A percentile compares a stretch with the other conserved stretches of the same genome.
These are phyloP conservation scores for Lasiodiplodia sp. DNA, from an alignment of 2,329 filamentous ascomycete species.

Conservation along the genomic window DNA sequence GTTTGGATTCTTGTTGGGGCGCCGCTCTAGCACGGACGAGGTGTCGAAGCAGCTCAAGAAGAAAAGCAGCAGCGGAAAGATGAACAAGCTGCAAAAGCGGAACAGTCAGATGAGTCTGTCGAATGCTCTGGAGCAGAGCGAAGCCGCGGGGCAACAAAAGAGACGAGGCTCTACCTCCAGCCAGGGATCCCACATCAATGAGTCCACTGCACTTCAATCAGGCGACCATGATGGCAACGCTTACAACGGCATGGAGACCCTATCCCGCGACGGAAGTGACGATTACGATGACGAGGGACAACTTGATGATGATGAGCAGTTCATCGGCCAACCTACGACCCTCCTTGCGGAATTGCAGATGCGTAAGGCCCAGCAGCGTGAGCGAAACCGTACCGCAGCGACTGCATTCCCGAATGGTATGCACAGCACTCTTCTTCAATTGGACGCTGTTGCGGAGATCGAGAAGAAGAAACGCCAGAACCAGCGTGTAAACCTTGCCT, in stretches of 20 bases:
- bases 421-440: conserved; percentile 86
- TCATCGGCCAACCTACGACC: conserved; percentile 81
- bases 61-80: conserved; percentile 43
- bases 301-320: conserved; percentile 43
- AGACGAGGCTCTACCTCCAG: conserved; percentile 16
- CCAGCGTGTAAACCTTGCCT: conserved; percentile 84
- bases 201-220: conserved; percentile 32
- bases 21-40: conserved; percentile 45
- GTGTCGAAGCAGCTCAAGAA: conserved; percentile 51
- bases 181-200: conserved; percentile 27
- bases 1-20: conserved; percentile 46
- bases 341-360: conserved; percentile 90
- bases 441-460: conserved; percentile 88
- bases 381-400: conserved; percentile 74
- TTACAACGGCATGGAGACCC: conserved; percentile 3
- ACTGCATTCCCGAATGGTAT: conserved; percentile 76
- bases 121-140: conserved; percentile 9
- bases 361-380: conserved; percentile 86
- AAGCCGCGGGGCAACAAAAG: background rate
- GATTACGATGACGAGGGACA: conserved; percentile 53
- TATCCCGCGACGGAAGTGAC: conserved; percentile 36
- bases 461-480: conserved; percentile 77
- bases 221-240: background rate
- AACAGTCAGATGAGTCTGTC: conserved; percentile 41
- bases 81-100: conserved; percentile 52